Evolutionary conservation across 1,139 yeast genomes (phyloP).

Genomic region (Zygosaccharomyces sapae): DNA sequence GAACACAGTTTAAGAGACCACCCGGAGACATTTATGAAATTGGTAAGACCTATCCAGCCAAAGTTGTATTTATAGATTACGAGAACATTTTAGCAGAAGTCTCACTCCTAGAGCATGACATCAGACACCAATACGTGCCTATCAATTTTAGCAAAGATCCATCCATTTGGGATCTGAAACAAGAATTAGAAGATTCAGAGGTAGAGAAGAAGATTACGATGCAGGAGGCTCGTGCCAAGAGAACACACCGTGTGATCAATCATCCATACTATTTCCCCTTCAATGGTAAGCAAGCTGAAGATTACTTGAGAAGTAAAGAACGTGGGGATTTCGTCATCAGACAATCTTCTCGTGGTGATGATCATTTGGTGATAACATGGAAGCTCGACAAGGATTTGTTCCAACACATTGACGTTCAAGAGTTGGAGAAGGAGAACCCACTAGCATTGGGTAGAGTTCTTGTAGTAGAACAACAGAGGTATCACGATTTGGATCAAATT

Average conservation of each 20-base stretch:
- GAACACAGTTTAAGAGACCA: slow-evolving; percentile 45
- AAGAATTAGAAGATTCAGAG: slow-evolving; percentile 65
- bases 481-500: slow-evolving; percentile 88
- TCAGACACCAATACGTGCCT: slow-evolving; percentile 52
- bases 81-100: slow-evolving; percentile 69
- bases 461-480: slow-evolving; percentile 62
- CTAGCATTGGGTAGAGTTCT: slow-evolving; percentile 60
- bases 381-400: slow-evolving; percentile 85
- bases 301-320: slow-evolving; percentile 78
- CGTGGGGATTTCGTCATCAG: slow-evolving; percentile 93
- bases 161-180: slow-evolving; percentile 76
- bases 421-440: slow-evolving; percentile 60
- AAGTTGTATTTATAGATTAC: slow-evolving; percentile 64
- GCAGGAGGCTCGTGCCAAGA: slow-evolving; percentile 48
- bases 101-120: slow-evolving; percentile 63
- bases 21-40: slow-evolving; percentile 47
- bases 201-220: slow-evolving; percentile 52
- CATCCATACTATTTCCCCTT: slow-evolving; percentile 89
- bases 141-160: slow-evolving; percentile 53
- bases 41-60: slow-evolving; percentile 87
- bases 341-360: slow-evolving; percentile 87
- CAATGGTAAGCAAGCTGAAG: slow-evolving; percentile 86
- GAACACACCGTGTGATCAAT: slow-evolving; percentile 70
- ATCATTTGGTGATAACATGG: slow-evolving; percentile 93
- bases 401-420: slow-evolving; percentile 87